phyloP scores from a whole-genome alignment of 257 asterid genomes.

The Phtheirospermum japonicum region DNA sequence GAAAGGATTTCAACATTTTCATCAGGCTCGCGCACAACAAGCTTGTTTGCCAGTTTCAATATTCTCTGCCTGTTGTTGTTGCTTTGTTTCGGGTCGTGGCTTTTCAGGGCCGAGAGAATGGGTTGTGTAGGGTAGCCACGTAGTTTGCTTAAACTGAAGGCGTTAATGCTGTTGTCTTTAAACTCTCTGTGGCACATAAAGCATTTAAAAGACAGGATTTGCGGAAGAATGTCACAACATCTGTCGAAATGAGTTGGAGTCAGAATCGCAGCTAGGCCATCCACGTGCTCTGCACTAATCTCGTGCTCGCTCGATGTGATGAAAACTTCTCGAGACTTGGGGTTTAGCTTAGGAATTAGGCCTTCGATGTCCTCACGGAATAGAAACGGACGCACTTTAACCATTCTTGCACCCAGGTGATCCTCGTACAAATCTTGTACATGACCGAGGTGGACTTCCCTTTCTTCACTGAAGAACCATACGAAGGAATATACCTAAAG shows the following conservation, averaged over 20 bases:
- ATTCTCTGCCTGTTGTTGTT: too few relatives aligned
- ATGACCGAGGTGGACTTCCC: background rate
- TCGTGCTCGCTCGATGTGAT: background rate
- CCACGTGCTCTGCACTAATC: background rate
- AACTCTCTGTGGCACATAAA: background rate
- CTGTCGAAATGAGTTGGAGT: background rate
- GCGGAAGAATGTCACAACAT: too few relatives aligned
- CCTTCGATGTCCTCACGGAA: background rate
- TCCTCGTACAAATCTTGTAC: background rate
- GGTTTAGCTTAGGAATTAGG: background rate
- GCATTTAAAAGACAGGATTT: background rate
- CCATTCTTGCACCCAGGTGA: background rate
- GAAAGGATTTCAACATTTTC: conserved; percentile 16
- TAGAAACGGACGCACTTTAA: background rate
- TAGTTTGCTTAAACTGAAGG: background rate
- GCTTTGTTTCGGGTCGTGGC: background rate
- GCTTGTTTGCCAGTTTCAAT: too few relatives aligned
- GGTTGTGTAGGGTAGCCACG: background rate
- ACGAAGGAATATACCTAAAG: conserved; percentile 9
- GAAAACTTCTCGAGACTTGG: background rate
- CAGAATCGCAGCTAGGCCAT: background rate
- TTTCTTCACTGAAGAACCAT: background rate
- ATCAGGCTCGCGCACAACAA: too few relatives aligned
- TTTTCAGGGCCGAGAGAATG: background rate
- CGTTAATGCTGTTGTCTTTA: background rate